Evolutionary conservation across 768 basidiomycete genomes (phyloP), one percentile per base, ranked within the genome.

Genomic region (Termitomyces eurrhizus): DNA sequence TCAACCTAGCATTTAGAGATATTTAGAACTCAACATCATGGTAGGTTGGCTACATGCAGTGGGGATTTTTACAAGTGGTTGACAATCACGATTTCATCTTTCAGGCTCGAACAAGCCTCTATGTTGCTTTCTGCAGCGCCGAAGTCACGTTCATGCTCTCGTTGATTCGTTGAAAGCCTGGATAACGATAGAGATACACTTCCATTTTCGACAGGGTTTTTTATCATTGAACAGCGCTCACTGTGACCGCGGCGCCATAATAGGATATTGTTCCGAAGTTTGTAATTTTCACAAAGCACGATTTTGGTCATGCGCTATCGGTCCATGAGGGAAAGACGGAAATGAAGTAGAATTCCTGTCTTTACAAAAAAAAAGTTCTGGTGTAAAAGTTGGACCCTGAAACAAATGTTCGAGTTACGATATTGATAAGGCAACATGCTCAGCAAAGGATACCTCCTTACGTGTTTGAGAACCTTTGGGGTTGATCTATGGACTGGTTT

Each of bases 121-220:
- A 77, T 89, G 18, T 73, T 89, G n/a, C 75, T 89, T 36, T 82
- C 83, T 1, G 86, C 86, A 0, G 87, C 87, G 3, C 86, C 87
- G 0, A 71, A 87, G 79, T 42, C 84, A 86, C 62, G 78, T 87
- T 57, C 85, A 81, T 21, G 84, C 85, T 4, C 62, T 90, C 32
- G 89, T 90, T 50, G 88, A 89, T 69, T 87, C 86, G 3, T 88
- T 89, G 2, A 91, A 91, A 63, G 89, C 89, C 2, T 89, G 88
- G 64, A 87, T 90, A 5, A 90, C 88, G 0, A 73, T 92, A 26
- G 88, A 81, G 0, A 77, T 92, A 4, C 6, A 78, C 86, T n/a
- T 88, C 83, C 3, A 92, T 91, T 60, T 92, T 92, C 67, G 86
- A 89, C 79, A 84, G 66, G 87, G 87, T 62, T 7, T 66, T 29